Evolutionary conservation across 257 asterid species (phyloP).

Genomic region (Osmanthus fragrans): DNA sequence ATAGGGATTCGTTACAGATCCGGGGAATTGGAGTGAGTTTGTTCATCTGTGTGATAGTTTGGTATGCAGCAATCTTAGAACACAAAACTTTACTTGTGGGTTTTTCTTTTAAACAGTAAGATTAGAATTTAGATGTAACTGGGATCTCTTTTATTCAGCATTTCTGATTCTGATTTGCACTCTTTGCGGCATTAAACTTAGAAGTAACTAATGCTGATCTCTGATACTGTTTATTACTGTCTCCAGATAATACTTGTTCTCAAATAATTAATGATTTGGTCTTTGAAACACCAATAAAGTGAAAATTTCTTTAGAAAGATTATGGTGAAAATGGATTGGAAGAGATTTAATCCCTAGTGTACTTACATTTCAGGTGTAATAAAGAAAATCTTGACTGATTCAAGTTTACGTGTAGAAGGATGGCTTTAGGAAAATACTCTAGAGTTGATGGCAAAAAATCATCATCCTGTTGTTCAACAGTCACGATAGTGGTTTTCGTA

Average conservation of each 20-base stretch:
- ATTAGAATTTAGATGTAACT: not conserved
- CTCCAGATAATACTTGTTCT: not conserved
- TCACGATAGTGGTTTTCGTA: conserved; percentile 73
- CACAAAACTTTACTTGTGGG: not conserved
- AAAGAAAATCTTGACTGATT: conserved; percentile 21
- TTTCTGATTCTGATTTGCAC: not conserved
- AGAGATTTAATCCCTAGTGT: conserved; percentile 18
- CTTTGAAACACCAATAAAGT: not conserved
- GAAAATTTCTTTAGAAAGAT: not conserved
- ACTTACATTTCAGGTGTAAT: conserved; percentile 39
- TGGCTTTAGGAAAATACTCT: conserved; percentile 90
- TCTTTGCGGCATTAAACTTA: not conserved
- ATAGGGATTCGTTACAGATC: not conserved
- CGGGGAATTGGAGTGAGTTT: not conserved
- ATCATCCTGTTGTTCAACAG: conserved; percentile 74
- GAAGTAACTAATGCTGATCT: not conserved
- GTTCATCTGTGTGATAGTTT: not conserved
- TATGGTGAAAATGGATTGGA: not conserved
- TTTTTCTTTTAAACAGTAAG: not conserved
- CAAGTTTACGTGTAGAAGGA: conserved; percentile 27
- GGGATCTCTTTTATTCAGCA: not conserved
- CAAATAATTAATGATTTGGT: not conserved
- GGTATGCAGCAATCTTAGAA: not conserved
- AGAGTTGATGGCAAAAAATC: conserved; percentile 89
- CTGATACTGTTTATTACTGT: not conserved